phyloP scores from a whole-genome alignment of 257 asterid species.

The Euphrasia confusa region DNA sequence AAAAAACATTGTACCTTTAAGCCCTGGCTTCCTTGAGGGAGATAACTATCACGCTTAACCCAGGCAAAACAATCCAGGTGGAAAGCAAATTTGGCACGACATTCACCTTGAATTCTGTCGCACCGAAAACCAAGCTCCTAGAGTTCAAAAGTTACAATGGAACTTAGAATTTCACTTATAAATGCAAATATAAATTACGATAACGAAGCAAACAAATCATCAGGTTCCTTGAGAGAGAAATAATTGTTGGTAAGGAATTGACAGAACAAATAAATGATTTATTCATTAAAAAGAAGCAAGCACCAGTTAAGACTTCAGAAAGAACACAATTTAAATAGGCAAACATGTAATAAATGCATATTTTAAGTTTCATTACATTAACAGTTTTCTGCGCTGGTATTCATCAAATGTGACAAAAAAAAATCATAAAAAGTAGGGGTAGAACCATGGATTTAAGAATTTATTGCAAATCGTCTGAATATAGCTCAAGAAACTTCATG shows the following conservation, averaged over 20 bases:
- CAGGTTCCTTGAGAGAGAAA: constrained; percentile 17
- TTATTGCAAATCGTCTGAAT: constrained; percentile 9
- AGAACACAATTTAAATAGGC: constrained; percentile 8
- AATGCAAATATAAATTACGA: constrained; percentile 19
- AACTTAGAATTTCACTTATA: constrained; percentile 20
- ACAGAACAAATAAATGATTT: constrained; percentile 16
- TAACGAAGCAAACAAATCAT: constrained; percentile 11
- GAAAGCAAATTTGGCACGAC: constrained; percentile 96
- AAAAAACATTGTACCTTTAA: constrained; percentile 56
- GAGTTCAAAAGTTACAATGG: constrained; percentile 24
- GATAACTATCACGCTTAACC: constrained; percentile 99
- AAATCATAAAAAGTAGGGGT: neutral
- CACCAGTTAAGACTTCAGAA: constrained; percentile 13
- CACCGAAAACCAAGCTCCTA: constrained; percentile 97
- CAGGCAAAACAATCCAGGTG: constrained; percentile 98
- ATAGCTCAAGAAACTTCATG: constrained; percentile 20
- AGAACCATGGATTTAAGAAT: constrained; percentile 9
- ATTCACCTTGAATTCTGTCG: constrained; percentile 91
- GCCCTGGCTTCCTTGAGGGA: constrained; percentile 99
- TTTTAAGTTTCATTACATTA: constrained; percentile 11
- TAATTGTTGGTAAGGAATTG: constrained; percentile 4
- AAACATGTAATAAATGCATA: constrained; percentile 13
- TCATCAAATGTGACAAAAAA: constrained; percentile 5
- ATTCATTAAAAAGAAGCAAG: constrained; percentile 23
- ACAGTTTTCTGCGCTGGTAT: constrained; percentile 8